phyloP scores from a whole-genome alignment of 1,284 basidiomycete species.

The Caloboletus firmus region DNA sequence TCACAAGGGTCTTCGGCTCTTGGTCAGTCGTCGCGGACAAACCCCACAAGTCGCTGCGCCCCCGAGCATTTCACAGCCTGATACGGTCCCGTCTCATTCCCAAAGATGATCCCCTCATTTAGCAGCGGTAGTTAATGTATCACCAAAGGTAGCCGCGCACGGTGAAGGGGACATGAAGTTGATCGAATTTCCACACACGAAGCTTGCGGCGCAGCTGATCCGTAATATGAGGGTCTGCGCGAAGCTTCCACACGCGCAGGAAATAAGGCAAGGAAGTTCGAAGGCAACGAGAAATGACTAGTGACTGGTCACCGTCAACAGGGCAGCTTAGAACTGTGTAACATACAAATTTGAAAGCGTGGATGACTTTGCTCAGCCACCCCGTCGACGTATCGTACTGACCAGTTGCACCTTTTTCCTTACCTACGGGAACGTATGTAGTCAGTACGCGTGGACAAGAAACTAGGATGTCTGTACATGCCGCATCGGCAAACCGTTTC shows the following conservation, averaged over 20 bases:
- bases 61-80: constrained; percentile 9
- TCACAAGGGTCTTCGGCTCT: constrained; percentile 25
- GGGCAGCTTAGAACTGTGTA: constrained; percentile 7
- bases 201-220: constrained; percentile 17
- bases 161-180: constrained; percentile 10
- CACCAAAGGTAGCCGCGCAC: constrained; percentile 21
- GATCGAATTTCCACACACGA: constrained; percentile 12
- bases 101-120: constrained; percentile 2
- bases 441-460: constrained; percentile 12
- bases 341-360: constrained; percentile 4
- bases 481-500: constrained; percentile 39
- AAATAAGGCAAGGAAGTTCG: constrained; percentile 4
- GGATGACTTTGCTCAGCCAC: constrained; percentile 33
- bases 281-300: constrained; percentile 1
- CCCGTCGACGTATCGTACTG: constrained; percentile 49
- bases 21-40: constrained; percentile 1
- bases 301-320: constrained; percentile 6
- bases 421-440: constrained; percentile 39
- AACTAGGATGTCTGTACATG: constrained; percentile 17
- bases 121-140: constrained; percentile 4
- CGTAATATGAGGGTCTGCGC: constrained; percentile 4
- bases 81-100: not conserved
- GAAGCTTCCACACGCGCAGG: constrained; percentile 2
- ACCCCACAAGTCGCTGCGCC: constrained; percentile 15
- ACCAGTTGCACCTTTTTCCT: constrained; percentile 53